Percentiles rank a stretch among this genome's conserved stretches.
These are phyloP conservation scores for Lachancea meyersii DNA, from an alignment of 805 yeast genomes.

Conservation along the genomic window DNA sequence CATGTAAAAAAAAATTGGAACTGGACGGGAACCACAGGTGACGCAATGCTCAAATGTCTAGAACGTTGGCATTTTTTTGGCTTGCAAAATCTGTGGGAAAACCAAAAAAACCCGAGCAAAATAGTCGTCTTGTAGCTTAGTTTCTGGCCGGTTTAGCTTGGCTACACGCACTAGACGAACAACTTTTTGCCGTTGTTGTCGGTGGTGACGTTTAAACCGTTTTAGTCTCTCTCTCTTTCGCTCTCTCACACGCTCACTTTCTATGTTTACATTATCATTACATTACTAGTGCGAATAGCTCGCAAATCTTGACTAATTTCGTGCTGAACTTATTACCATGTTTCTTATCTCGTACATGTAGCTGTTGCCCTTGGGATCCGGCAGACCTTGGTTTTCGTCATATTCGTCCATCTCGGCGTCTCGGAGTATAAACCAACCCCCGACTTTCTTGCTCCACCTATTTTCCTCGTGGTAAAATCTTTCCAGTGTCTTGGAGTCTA, in stretches of 20 bases:
- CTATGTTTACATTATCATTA: conserved; percentile 1
- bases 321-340: conserved; percentile 32
- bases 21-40: too few species aligned
- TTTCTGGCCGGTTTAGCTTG: too few species aligned
- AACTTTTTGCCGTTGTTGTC: too few species aligned
- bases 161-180: too few species aligned
- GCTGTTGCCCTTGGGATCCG: conserved; percentile 19
- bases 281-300: not conserved
- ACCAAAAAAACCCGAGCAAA: too few species aligned
- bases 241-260: not conserved
- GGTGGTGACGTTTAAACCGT: not conserved
- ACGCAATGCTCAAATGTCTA: too few species aligned
- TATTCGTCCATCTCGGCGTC: conserved; percentile 9
- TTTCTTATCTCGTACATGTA: conserved; percentile 33
- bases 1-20: not conserved
- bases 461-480: conserved; percentile 32
- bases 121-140: too few species aligned
- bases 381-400: conserved; percentile 13
- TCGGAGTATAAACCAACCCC: conserved; percentile 28
- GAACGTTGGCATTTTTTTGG: too few species aligned
- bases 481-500: conserved; percentile 22
- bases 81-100: too few species aligned
- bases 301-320: conserved; percentile 11
- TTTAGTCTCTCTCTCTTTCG: not conserved
- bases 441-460: conserved; percentile 29